Percentiles rank a stretch among this genome's conserved stretches.
Conservation (phyloP, 306 rosid genomes). For the Ammopiptanthus mongolicus region DNA sequence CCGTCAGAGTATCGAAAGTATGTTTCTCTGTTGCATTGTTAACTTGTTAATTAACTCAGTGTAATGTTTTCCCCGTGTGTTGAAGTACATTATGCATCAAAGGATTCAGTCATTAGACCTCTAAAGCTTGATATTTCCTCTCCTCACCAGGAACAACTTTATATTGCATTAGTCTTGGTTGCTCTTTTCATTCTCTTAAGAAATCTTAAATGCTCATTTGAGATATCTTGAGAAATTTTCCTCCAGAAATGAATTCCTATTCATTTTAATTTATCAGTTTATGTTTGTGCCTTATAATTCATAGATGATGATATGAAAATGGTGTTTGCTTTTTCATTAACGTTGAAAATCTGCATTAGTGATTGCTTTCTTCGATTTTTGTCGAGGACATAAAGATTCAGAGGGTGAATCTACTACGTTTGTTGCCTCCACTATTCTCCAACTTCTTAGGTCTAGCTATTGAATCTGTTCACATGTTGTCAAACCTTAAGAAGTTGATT, state of each 20-base stretch:
- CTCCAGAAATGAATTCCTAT: background rate
- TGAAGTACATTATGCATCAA: background rate
- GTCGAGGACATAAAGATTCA: background rate
- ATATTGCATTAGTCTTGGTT: background rate
- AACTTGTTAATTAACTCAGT: background rate
- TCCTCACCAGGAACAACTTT: background rate
- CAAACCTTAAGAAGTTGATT: constrained; percentile 15
- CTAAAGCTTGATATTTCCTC: background rate
- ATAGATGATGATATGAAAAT: background rate
- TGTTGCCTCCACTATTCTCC: background rate
- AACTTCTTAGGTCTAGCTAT: background rate
- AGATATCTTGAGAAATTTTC: background rate
- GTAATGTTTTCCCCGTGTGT: background rate
- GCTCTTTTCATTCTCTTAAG: background rate
- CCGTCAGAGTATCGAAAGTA: constrained; percentile 92
- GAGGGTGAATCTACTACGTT: background rate
- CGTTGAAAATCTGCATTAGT: background rate
- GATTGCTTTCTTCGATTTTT: background rate
- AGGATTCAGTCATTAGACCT: constrained; percentile 1
- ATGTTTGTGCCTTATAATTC: background rate
- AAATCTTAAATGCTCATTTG: background rate
- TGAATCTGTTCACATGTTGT: background rate
- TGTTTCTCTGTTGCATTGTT: constrained; percentile 10
- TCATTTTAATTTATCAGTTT: background rate
- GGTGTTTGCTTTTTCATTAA: background rate